These are phyloP conservation scores for Solanum appendiculatum DNA, from an alignment of 257 asterid species.

Conservation along the genomic window DNA sequence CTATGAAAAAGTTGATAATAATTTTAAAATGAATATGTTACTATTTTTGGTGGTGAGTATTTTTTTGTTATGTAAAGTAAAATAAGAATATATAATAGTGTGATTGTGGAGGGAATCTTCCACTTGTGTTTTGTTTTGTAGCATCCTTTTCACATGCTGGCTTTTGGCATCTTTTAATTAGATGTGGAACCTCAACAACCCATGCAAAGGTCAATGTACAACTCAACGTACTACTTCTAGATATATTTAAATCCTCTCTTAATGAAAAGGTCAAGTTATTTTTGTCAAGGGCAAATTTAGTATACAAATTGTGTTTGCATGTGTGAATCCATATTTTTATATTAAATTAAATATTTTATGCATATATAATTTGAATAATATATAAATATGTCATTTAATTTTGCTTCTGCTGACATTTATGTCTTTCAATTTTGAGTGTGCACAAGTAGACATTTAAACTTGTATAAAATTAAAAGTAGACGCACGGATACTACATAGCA, in stretches of 20 bases:
- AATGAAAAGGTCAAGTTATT: neutral
- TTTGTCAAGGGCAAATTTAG: neutral
- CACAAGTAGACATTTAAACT: no score
- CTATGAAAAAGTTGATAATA: neutral
- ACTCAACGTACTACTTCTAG: neutral
- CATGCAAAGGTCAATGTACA: neutral
- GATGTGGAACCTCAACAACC: neutral
- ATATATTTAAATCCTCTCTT: neutral
- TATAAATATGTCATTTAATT: no score
- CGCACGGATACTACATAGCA: no score
- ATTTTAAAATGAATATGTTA: neutral
- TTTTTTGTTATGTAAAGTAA: neutral
- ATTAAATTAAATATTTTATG: neutral
- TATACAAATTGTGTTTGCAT: neutral
- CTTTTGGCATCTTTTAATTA: constrained; percentile 17
- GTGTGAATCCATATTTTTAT: neutral
- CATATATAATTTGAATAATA: no score
- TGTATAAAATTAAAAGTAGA: no score
- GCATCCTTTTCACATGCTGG: constrained; percentile 36
- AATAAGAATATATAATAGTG: neutral
- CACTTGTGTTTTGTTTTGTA: constrained; percentile 24
- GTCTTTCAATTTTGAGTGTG: neutral
- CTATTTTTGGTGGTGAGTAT: neutral
- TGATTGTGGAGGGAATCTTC: constrained; percentile 10
- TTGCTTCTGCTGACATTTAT: no score